Base-by-base conservation (phyloP, 78 protist species). In the Dictyostelium intermedium region DNA sequence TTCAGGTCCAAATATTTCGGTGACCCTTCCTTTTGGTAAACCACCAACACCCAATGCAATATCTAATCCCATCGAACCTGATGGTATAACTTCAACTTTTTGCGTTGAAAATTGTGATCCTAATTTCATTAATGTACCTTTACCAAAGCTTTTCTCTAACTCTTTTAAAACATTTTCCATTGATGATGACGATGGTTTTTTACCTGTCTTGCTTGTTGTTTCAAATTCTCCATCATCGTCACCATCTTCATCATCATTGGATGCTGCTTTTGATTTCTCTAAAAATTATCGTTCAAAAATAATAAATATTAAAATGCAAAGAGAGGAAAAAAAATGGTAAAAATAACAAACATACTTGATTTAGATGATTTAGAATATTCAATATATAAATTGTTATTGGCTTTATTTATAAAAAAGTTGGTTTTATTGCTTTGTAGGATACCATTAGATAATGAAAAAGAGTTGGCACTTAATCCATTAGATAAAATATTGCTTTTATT, bases 1-100 rank as follows among this genome's bases (percentile, higher is more conserved):
- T 56, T 96, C 97, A 8, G 97, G 97, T 18, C 97, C 97, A 86
- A 87, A 96, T 83, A 96, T 96, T 74, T 96, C 97, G 11, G 84
- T 50, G 11, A 96, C 83, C 41, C 96, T 61, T 30, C 96, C 95
- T 13, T 85, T 89, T 70, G 95, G 96, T 9, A 91, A 39, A 35
- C 96, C 96, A 45, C 97, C 97, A 32, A 91, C 61, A 23, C 97
- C 97, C 45, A 96, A 76, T 69, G 96, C 97, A 43, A 85, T 80
- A 39, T 96, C 97, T 20, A 96, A 56, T 63, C 93, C 91, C 74
- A 96, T 60, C 60, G 97, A 93, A 0, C 97, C 97, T 7, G 96
- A 47, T 37, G 97, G 77, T 5, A 96, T 72, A 37, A 91, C 91
- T 4, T 87, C 95, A 6, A 95, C 92, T 35, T 92, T 92, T 74